phyloP scores from a whole-genome alignment of 306 rosid genomes.

The cucumber (Cucumis sativus) region Cucumber_9930_V3 NC_026657.2:12785001-12785500 shows the following conservation, averaged over 20 bases:
- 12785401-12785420: conserved; percentile 9
- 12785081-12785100: conserved; percentile 23
- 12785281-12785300: conserved; percentile 54
- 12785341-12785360: conserved; percentile 24
- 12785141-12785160: conserved; percentile 38
- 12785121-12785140: conserved; percentile 7
- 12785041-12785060: conserved; percentile 47
- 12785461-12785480: conserved; percentile 76
- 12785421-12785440: conserved; percentile 32
- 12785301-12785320: conserved; percentile 66
- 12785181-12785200: conserved; percentile 46
- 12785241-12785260: conserved; percentile 33
- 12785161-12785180: conserved; percentile 55
- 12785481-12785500: conserved; percentile 24
- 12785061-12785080: conserved; percentile 74
- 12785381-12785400: background rate
- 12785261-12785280: conserved; percentile 17
- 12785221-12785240: conserved; percentile 47
- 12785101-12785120: conserved; percentile 8
- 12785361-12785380: background rate
- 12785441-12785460: conserved; percentile 88
- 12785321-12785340: conserved; percentile 74
- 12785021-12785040: conserved; percentile 82
- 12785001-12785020: conserved; percentile 91
- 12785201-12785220: conserved; percentile 28